Conservation (phyloP, 331 rosid genomes). For the Rhamnella rubrinervis region DNA sequence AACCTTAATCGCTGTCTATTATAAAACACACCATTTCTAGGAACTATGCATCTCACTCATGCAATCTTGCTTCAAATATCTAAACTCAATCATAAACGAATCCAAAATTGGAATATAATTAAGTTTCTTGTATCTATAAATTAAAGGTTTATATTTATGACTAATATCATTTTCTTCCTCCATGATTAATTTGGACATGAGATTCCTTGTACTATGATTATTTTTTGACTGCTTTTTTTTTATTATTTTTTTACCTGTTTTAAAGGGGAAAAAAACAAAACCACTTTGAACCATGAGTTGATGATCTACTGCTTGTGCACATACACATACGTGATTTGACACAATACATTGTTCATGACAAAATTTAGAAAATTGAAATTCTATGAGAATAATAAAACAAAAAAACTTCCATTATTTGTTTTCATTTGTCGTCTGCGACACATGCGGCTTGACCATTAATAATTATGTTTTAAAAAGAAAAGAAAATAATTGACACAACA, state of each 20-base stretch:
- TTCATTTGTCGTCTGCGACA: too few relatives aligned
- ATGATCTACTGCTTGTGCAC: too few relatives aligned
- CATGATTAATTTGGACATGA: slow-evolving; percentile 8
- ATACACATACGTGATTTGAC: too few relatives aligned
- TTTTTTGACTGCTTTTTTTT: slow-evolving; percentile 14
- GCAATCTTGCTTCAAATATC: slow-evolving; percentile 1
- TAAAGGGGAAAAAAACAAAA: too few relatives aligned
- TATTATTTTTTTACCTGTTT: not conserved
- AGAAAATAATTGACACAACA: not conserved
- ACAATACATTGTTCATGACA: too few relatives aligned
- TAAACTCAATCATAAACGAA: slow-evolving; percentile 14
- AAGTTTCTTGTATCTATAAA: not conserved
- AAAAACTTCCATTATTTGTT: too few relatives aligned
- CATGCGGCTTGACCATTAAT: too few relatives aligned
- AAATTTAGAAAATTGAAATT: too few relatives aligned
- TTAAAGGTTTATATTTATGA: not conserved
- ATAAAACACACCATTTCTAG: not conserved
- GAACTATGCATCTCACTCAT: not conserved
- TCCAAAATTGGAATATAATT: slow-evolving; percentile 6
- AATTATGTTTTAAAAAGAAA: too few relatives aligned
- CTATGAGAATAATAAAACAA: too few relatives aligned
- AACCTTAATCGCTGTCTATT: not conserved
- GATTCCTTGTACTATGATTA: slow-evolving; percentile 20
- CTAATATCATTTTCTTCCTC: slow-evolving; percentile 9
- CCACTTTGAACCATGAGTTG: too few relatives aligned